Evolutionary conservation across 345 rosid genomes (phyloP), one percentile per base, ranked within the genome.

Genomic region (Arabis alpina): DNA sequence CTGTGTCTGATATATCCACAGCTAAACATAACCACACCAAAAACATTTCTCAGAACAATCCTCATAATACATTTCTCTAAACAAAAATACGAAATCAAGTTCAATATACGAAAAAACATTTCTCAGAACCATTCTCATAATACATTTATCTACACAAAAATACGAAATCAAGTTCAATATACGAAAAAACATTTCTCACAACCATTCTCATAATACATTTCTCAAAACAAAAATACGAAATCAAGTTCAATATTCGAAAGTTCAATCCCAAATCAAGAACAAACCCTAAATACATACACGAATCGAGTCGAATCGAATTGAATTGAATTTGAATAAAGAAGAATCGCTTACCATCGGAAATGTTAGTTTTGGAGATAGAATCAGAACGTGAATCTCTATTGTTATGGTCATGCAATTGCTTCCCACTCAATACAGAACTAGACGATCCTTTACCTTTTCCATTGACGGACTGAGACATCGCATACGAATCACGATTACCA

Each of bases 1-100:
- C 97, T 11, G 99, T 89, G 71, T 91, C 97, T 54, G 93, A 91
- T 84, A 89, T 89, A 78, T 80, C 97, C 68, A 83, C 79, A 63
- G 51, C 66, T 61, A 70, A 19, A 64, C 14, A 66, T 3, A 60
- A 52, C 19, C 50, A 49, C 6, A 66, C 61, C 24, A 15, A 68
- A 3, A 68, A 41, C 28, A 61, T 28, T 27, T 40, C 53, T 23
- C 61, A 74, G 57, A 41, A 72, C 47, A 41, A 34, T 51, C 24
- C 56, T 42, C 2, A 12, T 5, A 63, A 30, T 6, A 0, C 15
- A 11, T 27, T 3, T 3, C 3, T n/a, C 0, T 0, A 48, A 65
- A 9, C 25, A 41, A 49, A 28, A 64, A 49, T 40, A 19, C 9
- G 16, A 39, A 66, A 19, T 19, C 23, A 19, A 19, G 23, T 0